A percentile compares a stretch with the other conserved stretches of the same genome.
Evolutionary conservation across 768 basidiomycete genomes (phyloP).

Genomic region (Exidia glandulosa): DNA sequence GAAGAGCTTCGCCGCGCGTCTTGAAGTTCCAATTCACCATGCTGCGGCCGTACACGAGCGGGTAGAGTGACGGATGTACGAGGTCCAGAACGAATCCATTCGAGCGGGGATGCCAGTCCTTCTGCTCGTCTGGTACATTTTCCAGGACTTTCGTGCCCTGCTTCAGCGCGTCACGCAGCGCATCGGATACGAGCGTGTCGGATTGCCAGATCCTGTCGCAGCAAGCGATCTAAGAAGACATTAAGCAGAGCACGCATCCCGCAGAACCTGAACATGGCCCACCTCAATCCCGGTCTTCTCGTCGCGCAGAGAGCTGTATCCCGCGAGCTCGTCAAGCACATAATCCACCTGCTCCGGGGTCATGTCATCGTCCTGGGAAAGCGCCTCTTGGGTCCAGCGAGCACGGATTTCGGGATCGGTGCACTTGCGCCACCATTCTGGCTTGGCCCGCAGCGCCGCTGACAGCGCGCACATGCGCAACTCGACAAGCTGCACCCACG

Average conservation of each 20-base stretch:
- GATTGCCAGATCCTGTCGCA: slow-evolving; percentile 11
- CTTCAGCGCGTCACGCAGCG: slow-evolving; percentile 4
- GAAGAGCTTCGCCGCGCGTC: not conserved
- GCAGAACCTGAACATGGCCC: not conserved
- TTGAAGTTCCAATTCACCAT: slow-evolving; percentile 17
- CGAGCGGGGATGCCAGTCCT: slow-evolving; percentile 21
- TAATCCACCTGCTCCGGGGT: slow-evolving; percentile 29
- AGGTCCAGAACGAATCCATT: slow-evolving; percentile 17
- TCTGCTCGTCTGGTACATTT: slow-evolving; percentile 10
- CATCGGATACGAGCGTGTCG: slow-evolving; percentile 10
- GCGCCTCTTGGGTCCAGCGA: slow-evolving; percentile 23
- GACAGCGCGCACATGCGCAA: slow-evolving; percentile 41
- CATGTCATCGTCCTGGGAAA: slow-evolving; percentile 26
- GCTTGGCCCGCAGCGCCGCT: slow-evolving; percentile 27
- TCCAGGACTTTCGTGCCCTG: slow-evolving; percentile 9
- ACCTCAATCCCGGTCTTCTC: slow-evolving; percentile 23
- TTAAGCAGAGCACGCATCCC: not conserved
- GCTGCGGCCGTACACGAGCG: slow-evolving; percentile 13
- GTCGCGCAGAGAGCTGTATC: slow-evolving; percentile 34
- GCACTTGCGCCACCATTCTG: slow-evolving; percentile 32
- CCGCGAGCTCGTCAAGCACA: slow-evolving; percentile 37
- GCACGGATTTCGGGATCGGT: slow-evolving; percentile 17
- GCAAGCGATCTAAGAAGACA: slow-evolving; percentile 5
- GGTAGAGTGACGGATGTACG: slow-evolving; percentile 16
- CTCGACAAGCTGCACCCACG: slow-evolving; percentile 39